phyloP scores from a whole-genome alignment of 2,329 filamentous ascomycete species.

The Trichoderma endophyticum region DNA sequence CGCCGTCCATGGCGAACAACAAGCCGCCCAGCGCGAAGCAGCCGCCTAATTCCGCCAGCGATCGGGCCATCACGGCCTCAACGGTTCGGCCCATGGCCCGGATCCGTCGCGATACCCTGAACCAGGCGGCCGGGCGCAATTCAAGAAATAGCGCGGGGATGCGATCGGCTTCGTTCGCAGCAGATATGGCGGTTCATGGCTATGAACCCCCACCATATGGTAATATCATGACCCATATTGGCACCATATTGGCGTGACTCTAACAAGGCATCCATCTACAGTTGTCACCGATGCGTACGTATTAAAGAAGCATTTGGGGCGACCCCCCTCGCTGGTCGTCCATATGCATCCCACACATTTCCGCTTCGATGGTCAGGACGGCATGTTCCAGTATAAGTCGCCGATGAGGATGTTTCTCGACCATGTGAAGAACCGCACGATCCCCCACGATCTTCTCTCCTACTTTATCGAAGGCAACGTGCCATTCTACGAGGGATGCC shows the following conservation, averaged over 20 bases:
- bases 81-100: conserved; percentile 53
- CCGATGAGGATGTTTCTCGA: conserved; percentile 82
- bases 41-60: conserved; percentile 34
- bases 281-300: conserved; percentile 75
- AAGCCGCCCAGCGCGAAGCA: conserved; percentile 48
- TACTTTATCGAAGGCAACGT: conserved; percentile 71
- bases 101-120: conserved; percentile 54
- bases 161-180: conserved; percentile 46
- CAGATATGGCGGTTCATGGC: conserved; percentile 39
- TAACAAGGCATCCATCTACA: conserved; percentile 35
- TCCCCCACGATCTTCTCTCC: conserved; percentile 85
- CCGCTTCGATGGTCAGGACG: conserved; percentile 89
- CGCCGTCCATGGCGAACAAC: conserved; percentile 55
- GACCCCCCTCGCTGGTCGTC: conserved; percentile 77
- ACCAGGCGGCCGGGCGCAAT: conserved; percentile 43
- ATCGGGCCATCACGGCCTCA: conserved; percentile 39
- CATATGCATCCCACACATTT: conserved; percentile 86
- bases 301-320: conserved; percentile 73
- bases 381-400: conserved; percentile 86
- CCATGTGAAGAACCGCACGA: conserved; percentile 69
- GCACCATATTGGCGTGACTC: conserved; percentile 1
- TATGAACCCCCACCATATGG: conserved; percentile 52
- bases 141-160: conserved; percentile 51
- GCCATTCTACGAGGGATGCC: conserved; percentile 86
- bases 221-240: conserved; percentile 29